Percentiles rank a stretch among this genome's conserved stretches.
Evolutionary conservation across 345 rosid genomes (phyloP).

Genomic region (Sisymbrium altissimum): DNA sequence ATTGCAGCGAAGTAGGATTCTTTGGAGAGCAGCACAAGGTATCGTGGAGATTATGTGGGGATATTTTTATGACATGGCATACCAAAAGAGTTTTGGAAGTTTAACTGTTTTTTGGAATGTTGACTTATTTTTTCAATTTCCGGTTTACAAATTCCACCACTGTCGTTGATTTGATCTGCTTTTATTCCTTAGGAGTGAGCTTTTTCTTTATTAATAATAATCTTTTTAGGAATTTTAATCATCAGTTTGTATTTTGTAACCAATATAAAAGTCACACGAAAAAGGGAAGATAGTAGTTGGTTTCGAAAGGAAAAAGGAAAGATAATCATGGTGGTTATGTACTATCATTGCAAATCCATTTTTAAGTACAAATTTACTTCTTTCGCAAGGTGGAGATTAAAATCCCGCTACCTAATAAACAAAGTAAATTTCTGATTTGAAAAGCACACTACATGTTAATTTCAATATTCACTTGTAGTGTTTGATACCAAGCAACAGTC

Average conservation of each 20-base stretch:
- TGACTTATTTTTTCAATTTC: not conserved
- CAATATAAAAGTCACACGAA: not conserved
- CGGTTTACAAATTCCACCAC: not conserved
- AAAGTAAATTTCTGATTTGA: not conserved
- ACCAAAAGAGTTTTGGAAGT: not conserved
- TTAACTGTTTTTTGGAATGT: constrained; percentile 9
- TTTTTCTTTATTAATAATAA: too few species aligned
- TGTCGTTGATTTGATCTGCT: not conserved
- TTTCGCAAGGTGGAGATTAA: not conserved
- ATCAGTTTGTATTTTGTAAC: not conserved
- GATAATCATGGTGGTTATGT: not conserved
- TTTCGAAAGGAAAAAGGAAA: not conserved
- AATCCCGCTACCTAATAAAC: not conserved
- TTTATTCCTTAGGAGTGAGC: not conserved
- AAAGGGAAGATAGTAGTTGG: not conserved
- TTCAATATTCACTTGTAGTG: not conserved
- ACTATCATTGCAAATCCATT: not conserved
- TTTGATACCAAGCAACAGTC: not conserved
- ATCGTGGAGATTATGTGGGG: constrained; percentile 15
- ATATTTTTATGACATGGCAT: constrained; percentile 18
- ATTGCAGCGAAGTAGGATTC: constrained; percentile 28
- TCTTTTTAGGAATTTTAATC: not conserved
- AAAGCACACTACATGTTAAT: not conserved
- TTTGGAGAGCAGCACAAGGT: constrained; percentile 23
- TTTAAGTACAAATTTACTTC: not conserved